Base-by-base conservation (phyloP, 1,139 yeast species). In the Zygosaccharomyces pseudobailii region DNA sequence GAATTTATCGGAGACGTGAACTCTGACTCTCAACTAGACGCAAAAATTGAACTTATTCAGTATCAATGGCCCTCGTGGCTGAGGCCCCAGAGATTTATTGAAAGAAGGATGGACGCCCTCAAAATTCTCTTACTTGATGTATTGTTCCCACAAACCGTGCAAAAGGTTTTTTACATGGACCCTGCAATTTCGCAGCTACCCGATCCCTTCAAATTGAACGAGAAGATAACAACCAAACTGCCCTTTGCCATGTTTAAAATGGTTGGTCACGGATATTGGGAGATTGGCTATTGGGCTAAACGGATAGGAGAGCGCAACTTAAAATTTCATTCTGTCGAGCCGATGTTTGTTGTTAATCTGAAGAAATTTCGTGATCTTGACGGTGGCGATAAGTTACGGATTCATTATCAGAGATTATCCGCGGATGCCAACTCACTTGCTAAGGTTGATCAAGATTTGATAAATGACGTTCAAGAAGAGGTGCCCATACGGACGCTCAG, bases 11-110 rank as follows among this genome's bases (percentile, higher is more conserved):
- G 88, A 0, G 55, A 60, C n/a, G 62, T 89, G 40, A 82, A 94
- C 0, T 64, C 69, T n/a, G 61, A 76, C 45, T 76, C 74, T 52
- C 75, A 76, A 0, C 80, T 87, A 54, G 40, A 40, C 34, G 55
- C 58, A 19, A 58, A 57, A 2, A 58, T 66, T 57, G 90, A 88
- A 58, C 68, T 87, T 39, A 74, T 92, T 19, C 79, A 84, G 2
- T 92, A 87, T 66, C 84, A 85, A 55, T 92, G 98, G 98, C 98
- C 98, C 9, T 68, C 72, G 22, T 92, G 97, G 95, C 71, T 92
- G 25, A 75, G 94, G 40, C 74, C 74, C 2, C 97, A 92, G 66
- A 65, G 82, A 28, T 89, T 83, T 56, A 80, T 80, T 61, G 89
- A 84, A 59, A 74, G 97, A 53, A 79, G 82, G 3, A 80, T 88